Percentiles rank a stretch among this genome's conserved stretches.
These are phyloP conservation scores for Lodderomyces margitis DNA, from an alignment of 1,139 yeast species.

Conservation along the genomic window DNA sequence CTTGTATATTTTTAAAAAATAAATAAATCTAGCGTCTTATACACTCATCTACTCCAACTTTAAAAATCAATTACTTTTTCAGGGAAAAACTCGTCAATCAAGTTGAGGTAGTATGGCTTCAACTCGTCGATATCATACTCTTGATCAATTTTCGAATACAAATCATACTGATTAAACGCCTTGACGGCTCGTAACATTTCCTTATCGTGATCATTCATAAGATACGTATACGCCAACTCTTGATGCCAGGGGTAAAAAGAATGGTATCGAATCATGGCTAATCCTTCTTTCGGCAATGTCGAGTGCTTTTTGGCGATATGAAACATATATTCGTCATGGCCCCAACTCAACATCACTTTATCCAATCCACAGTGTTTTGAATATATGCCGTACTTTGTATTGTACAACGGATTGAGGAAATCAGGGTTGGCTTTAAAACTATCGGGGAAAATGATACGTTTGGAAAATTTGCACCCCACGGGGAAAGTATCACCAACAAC, in stretches of 20 bases:
- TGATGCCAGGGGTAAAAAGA: conserved; percentile 79
- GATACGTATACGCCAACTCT: conserved; percentile 61
- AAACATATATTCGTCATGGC: conserved; percentile 78
- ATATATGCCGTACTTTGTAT: conserved; percentile 66
- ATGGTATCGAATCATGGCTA: conserved; percentile 75
- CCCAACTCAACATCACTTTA: conserved; percentile 75
- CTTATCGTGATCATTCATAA: conserved; percentile 65
- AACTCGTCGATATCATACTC: conserved; percentile 47
- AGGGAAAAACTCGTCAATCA: conserved; percentile 70
- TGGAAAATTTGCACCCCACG: conserved; percentile 66
- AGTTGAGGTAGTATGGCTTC: conserved; percentile 56
- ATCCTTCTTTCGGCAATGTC: conserved; percentile 59
- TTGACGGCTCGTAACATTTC: conserved; percentile 64
- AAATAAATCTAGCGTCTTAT: background rate
- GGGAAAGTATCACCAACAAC: conserved; percentile 83
- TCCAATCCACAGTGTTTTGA: conserved; percentile 65
- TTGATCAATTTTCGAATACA: conserved; percentile 61
- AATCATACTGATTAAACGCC: conserved; percentile 66
- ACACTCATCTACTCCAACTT: conserved; percentile 9
- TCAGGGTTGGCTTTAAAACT: conserved; percentile 63
- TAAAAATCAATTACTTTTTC: conserved; percentile 53
- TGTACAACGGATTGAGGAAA: conserved; percentile 59
- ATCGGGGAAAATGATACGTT: conserved; percentile 59
- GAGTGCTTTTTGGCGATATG: conserved; percentile 67
- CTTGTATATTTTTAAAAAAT: background rate